phyloP scores from a whole-genome alignment of 2,329 filamentous ascomycete species.

The Aspergillus sp. region DNA sequence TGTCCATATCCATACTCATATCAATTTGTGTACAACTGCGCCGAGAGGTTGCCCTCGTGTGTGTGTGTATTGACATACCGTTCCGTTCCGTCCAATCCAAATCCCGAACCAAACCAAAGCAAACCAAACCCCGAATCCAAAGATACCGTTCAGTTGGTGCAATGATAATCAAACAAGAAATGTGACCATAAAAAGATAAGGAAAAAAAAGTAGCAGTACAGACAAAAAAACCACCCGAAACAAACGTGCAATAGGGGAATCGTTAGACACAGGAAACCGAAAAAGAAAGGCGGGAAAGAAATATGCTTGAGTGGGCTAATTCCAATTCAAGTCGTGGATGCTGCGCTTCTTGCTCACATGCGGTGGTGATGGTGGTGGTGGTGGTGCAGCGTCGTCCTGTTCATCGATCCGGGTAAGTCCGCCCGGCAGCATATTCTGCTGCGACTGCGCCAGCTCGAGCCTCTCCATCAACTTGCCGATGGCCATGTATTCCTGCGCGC shows the following conservation, averaged over 20 bases:
- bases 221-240: not conserved
- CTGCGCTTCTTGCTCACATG: slow-evolving; percentile 38
- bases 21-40: too few species aligned
- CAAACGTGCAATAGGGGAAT: slow-evolving; percentile 2
- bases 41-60: slow-evolving; percentile 15
- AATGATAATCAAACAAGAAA: not conserved
- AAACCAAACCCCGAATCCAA: not conserved
- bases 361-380: too few species aligned
- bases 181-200: slow-evolving; percentile 2
- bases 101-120: not conserved
- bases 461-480: slow-evolving; percentile 81
- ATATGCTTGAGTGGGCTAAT: slow-evolving; percentile 1
- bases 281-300: slow-evolving; percentile 7
- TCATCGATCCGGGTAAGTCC: slow-evolving; percentile 37
- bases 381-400: slow-evolving; percentile 29
- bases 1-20: too few species aligned
- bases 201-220: slow-evolving; percentile 2
- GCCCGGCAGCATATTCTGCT: slow-evolving; percentile 30
- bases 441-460: slow-evolving; percentile 57
- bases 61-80: slow-evolving; percentile 10
- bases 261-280: slow-evolving; percentile 3
- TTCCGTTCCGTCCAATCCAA: slow-evolving; percentile 5
- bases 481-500: slow-evolving; percentile 68
- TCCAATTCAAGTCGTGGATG: slow-evolving; percentile 31
- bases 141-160: not conserved